Evolutionary conservation across 257 asterid species (phyloP), one percentile per base, ranked within the genome.

Genomic region (Solanum tacnaense): DNA sequence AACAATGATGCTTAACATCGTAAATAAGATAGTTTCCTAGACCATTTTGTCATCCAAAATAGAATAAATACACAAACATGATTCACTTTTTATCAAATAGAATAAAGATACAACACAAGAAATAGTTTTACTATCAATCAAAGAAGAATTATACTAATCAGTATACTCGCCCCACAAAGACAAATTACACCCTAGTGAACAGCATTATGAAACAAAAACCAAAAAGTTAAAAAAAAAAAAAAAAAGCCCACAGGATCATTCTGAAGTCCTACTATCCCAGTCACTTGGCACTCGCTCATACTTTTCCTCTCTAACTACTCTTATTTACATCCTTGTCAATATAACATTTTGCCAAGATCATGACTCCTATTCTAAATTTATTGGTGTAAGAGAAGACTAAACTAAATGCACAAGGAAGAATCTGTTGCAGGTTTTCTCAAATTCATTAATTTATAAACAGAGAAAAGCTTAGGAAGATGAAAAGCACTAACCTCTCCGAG

Each of bases 401-500:
- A 31, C 70, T 46, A 46, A 81, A 81, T 81, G 68, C 68, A 81
- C 85, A 81, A 81, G 18, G 18, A 46, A 46, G 85, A 81, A 46
- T 44, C 10, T 79, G 32, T 27, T 8, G 85, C 41, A 46, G 68
- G 27, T 39, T 44, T 86, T 52, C 12, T 25, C 36, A 81, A 78
- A 15, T n/a, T 78, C 82, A 67, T 65, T 29, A 56, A 31, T 34
- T 20, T 65, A 38, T 10, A 20, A 87, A 87, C 82, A 81, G 44
- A 87, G 13, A 87, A 52, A 86, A 44, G 38, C 39, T 25, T 39
- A 81, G 41, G n/a, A 49, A 81, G 85, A n/a, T 46, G 68, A 52
- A 78, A 65, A 31, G 88, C 46, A 65, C 88, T 35, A 75, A 96
- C 99, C 98, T 94, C 90, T 90, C 85, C 27, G 90, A 62, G 87